Evolutionary conservation across 768 basidiomycete genomes (phyloP), one percentile per base, ranked within the genome.

Genomic region (Exidia glandulosa): DNA sequence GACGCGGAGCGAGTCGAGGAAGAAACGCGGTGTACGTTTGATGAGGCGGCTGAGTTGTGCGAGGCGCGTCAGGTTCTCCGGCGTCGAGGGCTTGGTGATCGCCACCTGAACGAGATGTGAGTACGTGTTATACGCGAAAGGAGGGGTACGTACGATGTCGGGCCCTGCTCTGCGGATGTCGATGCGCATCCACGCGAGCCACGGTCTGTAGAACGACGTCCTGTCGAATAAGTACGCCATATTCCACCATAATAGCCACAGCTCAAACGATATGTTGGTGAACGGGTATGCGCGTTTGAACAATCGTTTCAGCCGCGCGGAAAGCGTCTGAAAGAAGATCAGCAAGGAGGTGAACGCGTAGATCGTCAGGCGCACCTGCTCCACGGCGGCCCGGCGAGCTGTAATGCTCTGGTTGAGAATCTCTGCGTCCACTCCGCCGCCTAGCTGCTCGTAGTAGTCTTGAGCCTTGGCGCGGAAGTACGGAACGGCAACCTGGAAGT

Each of bases 401-500:
- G 32, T 13, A 32, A 19, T 69, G 34, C 71, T 78, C 58, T 84
- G 85, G 34, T 83, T 81, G 13, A 84, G 70, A 25, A 86, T 70
- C 54, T 91, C 88, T n/a, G 77, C 73, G 61, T 82, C 81, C 5
- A 86, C 66, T 3, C 88, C 88, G 27, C 94, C 95, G 3, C 95
- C 94, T 14, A 97, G 71, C 45, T 85, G 81, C 72, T 99, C 95
- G 66, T 85, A 95, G 66, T 90, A 88, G 67, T 96, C 94, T 50
- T 90, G 88, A 2, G 85, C 82, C 70, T 95, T 95, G 25, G 93
- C 87, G 65, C 90, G 81, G 27, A 95, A 61, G 69, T 96, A 98
- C 3, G 95, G 95, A 3, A 98, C 70, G 16, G 87, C 90, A 54
- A 97, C 81, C 94, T 92, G 58, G 12, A n/a, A 63, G 41, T 6